Conservation (phyloP, 208 protist genomes). For the Wallacemonas collosoma region DNA sequence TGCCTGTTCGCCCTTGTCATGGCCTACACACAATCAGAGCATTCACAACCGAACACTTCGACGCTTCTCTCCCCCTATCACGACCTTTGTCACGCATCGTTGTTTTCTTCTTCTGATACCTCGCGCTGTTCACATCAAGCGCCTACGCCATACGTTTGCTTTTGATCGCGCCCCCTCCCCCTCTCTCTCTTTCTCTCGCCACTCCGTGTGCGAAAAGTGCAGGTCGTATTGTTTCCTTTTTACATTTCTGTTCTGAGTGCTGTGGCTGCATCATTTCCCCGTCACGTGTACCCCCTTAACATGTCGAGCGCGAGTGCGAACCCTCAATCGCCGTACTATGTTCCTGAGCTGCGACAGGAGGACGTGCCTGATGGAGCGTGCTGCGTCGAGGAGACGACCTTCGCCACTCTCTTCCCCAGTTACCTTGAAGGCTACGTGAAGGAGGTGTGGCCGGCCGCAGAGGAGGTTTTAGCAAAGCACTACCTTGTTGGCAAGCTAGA, state of each 20-base stretch:
- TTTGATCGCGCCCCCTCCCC: not conserved
- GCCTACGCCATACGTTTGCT: not conserved
- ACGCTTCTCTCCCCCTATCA: conserved; percentile 11
- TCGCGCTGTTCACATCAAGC: not conserved
- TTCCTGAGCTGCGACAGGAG: conserved; percentile 80
- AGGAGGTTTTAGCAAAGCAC: conserved; percentile 90
- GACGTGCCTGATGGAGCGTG: conserved; percentile 89
- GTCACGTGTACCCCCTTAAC: not conserved
- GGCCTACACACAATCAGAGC: too few species aligned
- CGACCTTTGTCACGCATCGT: conserved; percentile 5
- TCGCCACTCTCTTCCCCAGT: conserved; percentile 98
- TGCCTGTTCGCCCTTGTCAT: too few species aligned
- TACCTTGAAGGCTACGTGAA: conserved; percentile 98
- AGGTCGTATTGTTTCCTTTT: too few species aligned
- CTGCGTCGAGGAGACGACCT: conserved; percentile 95
- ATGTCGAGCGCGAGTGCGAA: conserved; percentile 8
- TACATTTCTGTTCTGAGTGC: too few species aligned
- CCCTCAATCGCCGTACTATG: conserved; percentile 73
- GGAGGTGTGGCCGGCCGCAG: conserved; percentile 94
- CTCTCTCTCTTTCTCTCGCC: too few species aligned
- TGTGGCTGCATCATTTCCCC: too few species aligned
- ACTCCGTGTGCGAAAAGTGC: too few species aligned
- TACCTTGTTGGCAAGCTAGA: conserved; percentile 96
- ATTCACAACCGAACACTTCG: not conserved
- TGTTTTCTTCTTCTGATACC: conserved; percentile 22